phyloP scores from a whole-genome alignment of 2,329 filamentous ascomycete species.

The Paecilomyces sp. region DNA sequence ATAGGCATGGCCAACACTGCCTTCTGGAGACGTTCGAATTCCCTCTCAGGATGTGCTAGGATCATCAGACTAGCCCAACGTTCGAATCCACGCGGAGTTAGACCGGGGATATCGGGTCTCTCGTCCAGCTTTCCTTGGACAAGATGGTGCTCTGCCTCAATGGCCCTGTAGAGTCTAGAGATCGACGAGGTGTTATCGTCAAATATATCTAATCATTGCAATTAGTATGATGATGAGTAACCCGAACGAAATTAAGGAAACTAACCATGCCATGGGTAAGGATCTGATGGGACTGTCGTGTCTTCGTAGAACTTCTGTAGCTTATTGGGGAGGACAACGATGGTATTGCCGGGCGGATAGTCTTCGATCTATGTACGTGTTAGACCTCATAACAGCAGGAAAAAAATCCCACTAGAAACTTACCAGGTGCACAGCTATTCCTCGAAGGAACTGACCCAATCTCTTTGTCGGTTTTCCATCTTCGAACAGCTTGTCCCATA shows the following conservation, averaged over 20 bases:
- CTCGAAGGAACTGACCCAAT: slow-evolving; percentile 63
- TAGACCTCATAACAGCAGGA: slow-evolving; percentile 7
- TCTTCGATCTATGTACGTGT: slow-evolving; percentile 55
- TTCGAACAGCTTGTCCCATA: slow-evolving; percentile 70
- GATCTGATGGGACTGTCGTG: slow-evolving; percentile 57
- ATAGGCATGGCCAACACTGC: slow-evolving; percentile 67
- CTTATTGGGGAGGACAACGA: slow-evolving; percentile 71
- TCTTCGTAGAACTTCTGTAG: slow-evolving; percentile 66
- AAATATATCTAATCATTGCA: slow-evolving; percentile 44
- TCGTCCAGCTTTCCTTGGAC: slow-evolving; percentile 48
- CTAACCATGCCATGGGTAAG: slow-evolving; percentile 62
- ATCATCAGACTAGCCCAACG: slow-evolving; percentile 68
- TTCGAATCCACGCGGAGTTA: slow-evolving; percentile 62
- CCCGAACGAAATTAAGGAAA: slow-evolving; percentile 1
- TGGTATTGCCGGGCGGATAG: slow-evolving; percentile 57
- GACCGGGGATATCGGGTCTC: slow-evolving; percentile 53
- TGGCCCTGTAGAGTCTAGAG: slow-evolving; percentile 50
- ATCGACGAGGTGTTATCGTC: slow-evolving; percentile 47
- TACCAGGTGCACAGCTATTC: slow-evolving; percentile 68
- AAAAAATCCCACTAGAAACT: slow-evolving; percentile 15
- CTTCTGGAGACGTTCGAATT: slow-evolving; percentile 62
- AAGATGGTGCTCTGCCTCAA: slow-evolving; percentile 56
- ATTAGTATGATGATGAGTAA: slow-evolving; percentile 5
- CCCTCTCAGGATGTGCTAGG: slow-evolving; percentile 67
- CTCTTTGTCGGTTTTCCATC: slow-evolving; percentile 61